Base-by-base conservation (phyloP, 768 basidiomycete species). In the Leccinum longicurvipes region DNA sequence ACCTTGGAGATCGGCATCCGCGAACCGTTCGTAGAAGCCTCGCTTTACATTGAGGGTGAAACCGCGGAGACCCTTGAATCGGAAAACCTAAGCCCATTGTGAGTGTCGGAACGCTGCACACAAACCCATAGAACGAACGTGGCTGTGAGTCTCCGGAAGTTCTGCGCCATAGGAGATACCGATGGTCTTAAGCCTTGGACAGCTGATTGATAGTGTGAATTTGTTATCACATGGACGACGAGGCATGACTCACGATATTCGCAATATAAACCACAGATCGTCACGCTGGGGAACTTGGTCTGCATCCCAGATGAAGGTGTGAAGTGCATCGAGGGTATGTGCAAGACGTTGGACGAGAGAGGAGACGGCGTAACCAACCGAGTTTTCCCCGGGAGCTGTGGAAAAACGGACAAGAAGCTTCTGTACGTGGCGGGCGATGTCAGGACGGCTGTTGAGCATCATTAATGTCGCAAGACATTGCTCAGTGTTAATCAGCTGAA, bases 231-330 rank as follows among this genome's bases (percentile, higher is more conserved):
- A 29, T 11, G 29, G 12, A 28, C 6, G 53, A 47, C 15, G 21
- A 5, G 8, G 6, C 25, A 24, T 36, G 10, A 66, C 80, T 65
- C 61, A 91, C 89, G 82, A 83, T 51, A 81, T 71, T 34, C 86
- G 81, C 61, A 91, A 73, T 44, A 84, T 82, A 57, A 86, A 80
- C 89, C 89, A 91, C 85, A 91, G 86, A 58, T 86, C 83, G 56
- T 90, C 89, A 31, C 77, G 79, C 15, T 84, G 81, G 31, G 83
- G 74, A 8, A 74, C 70, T 65, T 87, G 85, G 12, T 87, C 86
- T 4, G 81, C 85, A 57, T 85, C 85, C 89, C 89, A 91, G 32
- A 80, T 71, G 62, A 91, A 91, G 12, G 75, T 82, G 27, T 76
- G 72, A 39, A 91, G 77, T 19, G 85, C 85, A 47, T 90, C 89